These are phyloP conservation scores for Zasmidium citrigriseum DNA, from an alignment of 2,329 filamentous ascomycete species.

Conservation along the genomic window DNA sequence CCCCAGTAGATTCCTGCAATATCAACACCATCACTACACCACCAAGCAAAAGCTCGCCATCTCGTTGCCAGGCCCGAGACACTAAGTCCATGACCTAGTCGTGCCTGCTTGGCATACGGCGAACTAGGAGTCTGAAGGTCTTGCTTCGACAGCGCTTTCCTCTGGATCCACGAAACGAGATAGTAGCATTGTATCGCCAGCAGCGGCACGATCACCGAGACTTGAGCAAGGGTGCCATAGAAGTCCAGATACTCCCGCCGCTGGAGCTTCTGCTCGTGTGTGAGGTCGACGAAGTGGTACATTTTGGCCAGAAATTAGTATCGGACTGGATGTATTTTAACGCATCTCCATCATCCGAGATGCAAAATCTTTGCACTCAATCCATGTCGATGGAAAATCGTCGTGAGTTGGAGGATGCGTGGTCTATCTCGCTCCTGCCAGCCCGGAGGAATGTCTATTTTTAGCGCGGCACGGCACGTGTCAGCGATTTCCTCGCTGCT, in stretches of 20 bases:
- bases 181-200: slow-evolving; percentile 44
- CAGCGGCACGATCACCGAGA: slow-evolving; percentile 52
- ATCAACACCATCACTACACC: slow-evolving; percentile 27
- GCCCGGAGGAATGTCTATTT: not conserved
- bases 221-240: slow-evolving; percentile 58
- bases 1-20: slow-evolving; percentile 43
- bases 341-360: not conserved
- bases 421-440: no score
- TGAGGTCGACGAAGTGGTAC: slow-evolving; percentile 57
- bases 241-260: slow-evolving; percentile 56
- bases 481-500: not conserved
- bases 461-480: not conserved
- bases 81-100: slow-evolving; percentile 9
- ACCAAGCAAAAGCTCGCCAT: slow-evolving; percentile 37
- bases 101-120: slow-evolving; percentile 40
- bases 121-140: slow-evolving; percentile 40
- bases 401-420: no score
- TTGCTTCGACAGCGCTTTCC: not conserved
- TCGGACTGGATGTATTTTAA: not conserved
- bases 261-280: slow-evolving; percentile 50
- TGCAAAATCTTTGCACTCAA: not conserved
- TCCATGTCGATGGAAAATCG: not conserved
- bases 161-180: slow-evolving; percentile 36
- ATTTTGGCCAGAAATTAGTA: slow-evolving; percentile 9
- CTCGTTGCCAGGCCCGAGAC: not conserved